Evolutionary conservation across 2,329 filamentous ascomycete species (phyloP).

Genomic region (Colletotrichum echinochloae): DNA sequence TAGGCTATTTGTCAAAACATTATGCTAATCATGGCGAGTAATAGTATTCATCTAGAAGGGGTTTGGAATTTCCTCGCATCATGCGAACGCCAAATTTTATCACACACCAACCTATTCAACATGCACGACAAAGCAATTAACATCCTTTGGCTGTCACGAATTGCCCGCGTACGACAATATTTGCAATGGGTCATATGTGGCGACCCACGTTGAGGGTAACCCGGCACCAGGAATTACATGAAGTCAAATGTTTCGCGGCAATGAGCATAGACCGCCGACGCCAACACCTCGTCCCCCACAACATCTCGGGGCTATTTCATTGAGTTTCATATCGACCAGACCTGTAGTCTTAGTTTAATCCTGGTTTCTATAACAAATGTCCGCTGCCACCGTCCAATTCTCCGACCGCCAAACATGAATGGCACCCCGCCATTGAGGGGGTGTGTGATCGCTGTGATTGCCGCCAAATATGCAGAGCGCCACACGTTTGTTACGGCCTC

Average conservation of each 20-base stretch:
- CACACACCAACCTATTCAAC: not conserved
- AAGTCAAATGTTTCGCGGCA: not conserved
- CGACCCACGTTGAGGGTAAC: not conserved
- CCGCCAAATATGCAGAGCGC: not conserved
- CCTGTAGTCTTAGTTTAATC: too few relatives aligned
- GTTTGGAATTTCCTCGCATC: not conserved
- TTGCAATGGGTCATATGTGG: not conserved
- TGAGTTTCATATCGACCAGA: not conserved
- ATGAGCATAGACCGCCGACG: not conserved
- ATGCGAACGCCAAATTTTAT: not conserved
- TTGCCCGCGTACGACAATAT: not conserved
- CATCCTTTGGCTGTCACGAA: not conserved
- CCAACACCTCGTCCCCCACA: not conserved
- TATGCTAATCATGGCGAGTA: not conserved
- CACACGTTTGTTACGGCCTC: not conserved
- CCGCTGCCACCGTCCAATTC: not conserved
- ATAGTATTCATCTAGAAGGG: not conserved
- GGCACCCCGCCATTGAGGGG: not conserved
- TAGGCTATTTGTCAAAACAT: not conserved
- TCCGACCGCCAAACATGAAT: not conserved
- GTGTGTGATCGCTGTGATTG: not conserved
- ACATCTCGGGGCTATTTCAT: not conserved
- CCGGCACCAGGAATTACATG: not conserved
- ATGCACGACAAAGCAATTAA: not conserved
- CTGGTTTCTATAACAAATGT: not conserved